phyloP scores from a whole-genome alignment of 2,329 filamentous ascomycete genomes.

The Stagonosporopsis vannaccii region DNA sequence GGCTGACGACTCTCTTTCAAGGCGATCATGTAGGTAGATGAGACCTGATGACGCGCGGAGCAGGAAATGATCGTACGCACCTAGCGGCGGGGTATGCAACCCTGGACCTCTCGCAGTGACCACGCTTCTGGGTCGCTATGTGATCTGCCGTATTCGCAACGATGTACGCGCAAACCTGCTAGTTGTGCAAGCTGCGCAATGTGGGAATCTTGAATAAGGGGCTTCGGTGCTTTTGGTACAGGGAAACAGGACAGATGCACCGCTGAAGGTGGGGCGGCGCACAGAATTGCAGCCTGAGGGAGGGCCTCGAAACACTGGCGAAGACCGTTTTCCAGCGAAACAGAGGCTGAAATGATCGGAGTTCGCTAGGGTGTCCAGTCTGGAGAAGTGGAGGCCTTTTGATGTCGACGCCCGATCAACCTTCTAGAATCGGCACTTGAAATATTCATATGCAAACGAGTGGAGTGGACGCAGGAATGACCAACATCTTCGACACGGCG shows the following conservation, averaged over 20 bases:
- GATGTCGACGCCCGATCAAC: conserved; percentile 24
- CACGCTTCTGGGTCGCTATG: conserved; percentile 23
- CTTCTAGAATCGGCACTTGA: conserved; percentile 21
- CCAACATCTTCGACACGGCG: conserved; percentile 22
- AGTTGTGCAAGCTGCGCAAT: neutral
- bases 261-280: conserved; percentile 22
- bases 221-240: neutral
- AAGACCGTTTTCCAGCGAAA: conserved; percentile 34
- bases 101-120: conserved; percentile 28
- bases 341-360: conserved; percentile 26
- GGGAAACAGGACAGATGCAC: conserved; percentile 6
- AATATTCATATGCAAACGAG: conserved; percentile 27
- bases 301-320: conserved; percentile 24
- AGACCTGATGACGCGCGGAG: conserved; percentile 35
- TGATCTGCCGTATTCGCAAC: conserved; percentile 22
- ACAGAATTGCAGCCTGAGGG: conserved; percentile 14
- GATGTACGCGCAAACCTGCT: conserved; percentile 1
- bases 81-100: conserved; percentile 37
- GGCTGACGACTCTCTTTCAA: conserved; percentile 22
- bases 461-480: conserved; percentile 11
- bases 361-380: conserved; percentile 19
- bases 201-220: neutral
- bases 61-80: conserved; percentile 30
- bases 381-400: conserved; percentile 24
- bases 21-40: conserved; percentile 28